Percentiles rank a stretch among this genome's conserved stretches.
Evolutionary conservation across 129 eudicot genomes (phyloP).

Genomic region (Saposhnikovia divaricata): DNA sequence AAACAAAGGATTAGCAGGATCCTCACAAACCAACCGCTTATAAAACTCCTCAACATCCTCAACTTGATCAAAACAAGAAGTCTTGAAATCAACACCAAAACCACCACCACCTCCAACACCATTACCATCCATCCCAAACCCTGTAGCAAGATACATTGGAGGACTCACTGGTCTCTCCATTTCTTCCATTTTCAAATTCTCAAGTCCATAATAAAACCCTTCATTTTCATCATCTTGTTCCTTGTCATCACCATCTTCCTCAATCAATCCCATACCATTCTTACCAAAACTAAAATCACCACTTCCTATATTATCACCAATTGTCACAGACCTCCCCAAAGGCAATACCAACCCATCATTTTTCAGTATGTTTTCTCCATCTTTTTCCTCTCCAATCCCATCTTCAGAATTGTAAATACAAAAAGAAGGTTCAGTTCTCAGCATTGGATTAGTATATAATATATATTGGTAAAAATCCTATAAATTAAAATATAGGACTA

Average conservation of each 20-base stretch:
- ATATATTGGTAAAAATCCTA: not conserved
- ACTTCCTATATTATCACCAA: slow-evolving; percentile 23
- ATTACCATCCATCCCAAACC: slow-evolving; percentile 25
- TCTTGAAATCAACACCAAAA: slow-evolving; percentile 9
- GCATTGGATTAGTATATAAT: slow-evolving; percentile 13
- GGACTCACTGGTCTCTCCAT: slow-evolving; percentile 16
- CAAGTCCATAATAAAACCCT: slow-evolving; percentile 19
- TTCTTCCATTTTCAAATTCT: slow-evolving; percentile 24
- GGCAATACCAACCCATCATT: slow-evolving; percentile 2
- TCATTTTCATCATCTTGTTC: slow-evolving; percentile 19
- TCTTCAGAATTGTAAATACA: slow-evolving; percentile 46
- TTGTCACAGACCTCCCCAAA: slow-evolving; percentile 20
- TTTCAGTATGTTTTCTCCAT: not conserved
- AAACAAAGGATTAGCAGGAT: slow-evolving; percentile 53
- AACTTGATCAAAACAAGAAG: slow-evolving; percentile 13
- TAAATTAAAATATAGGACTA: not conserved
- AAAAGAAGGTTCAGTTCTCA: slow-evolving; percentile 70
- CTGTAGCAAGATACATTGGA: slow-evolving; percentile 21
- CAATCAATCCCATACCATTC: slow-evolving; percentile 25
- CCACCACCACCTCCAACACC: slow-evolving; percentile 25
- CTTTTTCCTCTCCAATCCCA: slow-evolving; percentile 17
- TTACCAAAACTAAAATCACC: slow-evolving; percentile 44
- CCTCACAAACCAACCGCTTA: slow-evolving; percentile 34
- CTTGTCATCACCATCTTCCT: slow-evolving; percentile 33
- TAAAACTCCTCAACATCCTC: slow-evolving; percentile 33